Percentiles rank a stretch among this genome's conserved stretches.
Evolutionary conservation across 768 basidiomycete species (phyloP).

Genomic region (Leccinum boreale): DNA sequence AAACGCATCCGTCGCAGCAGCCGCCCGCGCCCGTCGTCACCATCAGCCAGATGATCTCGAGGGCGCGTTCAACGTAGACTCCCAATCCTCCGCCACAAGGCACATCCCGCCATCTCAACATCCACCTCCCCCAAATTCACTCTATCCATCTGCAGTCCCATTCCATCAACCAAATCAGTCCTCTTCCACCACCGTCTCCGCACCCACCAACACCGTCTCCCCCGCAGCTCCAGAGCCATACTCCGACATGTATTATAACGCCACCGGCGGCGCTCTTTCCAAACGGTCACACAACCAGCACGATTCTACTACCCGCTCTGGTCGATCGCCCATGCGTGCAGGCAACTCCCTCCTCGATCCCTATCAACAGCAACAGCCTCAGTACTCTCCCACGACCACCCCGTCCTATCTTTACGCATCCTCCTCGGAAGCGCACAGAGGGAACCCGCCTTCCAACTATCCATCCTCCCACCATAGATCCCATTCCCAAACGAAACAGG

Average conservation of each 20-base stretch:
- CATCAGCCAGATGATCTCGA: conserved; percentile 72
- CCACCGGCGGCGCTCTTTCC: conserved; percentile 43
- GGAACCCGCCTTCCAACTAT: conserved; percentile 39
- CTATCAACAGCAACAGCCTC: conserved; percentile 65
- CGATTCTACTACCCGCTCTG: conserved; percentile 47
- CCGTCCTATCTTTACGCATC: conserved; percentile 43
- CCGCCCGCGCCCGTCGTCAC: conserved; percentile 57
- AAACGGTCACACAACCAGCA: conserved; percentile 56
- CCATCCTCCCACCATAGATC: conserved; percentile 55
- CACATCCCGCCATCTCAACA: conserved; percentile 34
- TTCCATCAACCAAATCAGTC: conserved; percentile 48
- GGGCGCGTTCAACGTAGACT: conserved; percentile 42
- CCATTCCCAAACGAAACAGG: conserved; percentile 55
- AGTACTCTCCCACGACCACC: conserved; percentile 56
- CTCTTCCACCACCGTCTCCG: conserved; percentile 2
- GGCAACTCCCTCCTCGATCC: conserved; percentile 61
- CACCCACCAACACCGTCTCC: conserved; percentile 29
- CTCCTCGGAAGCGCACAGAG: conserved; percentile 39
- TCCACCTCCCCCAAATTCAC: conserved; percentile 39
- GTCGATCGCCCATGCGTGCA: conserved; percentile 63
- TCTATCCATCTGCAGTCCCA: conserved; percentile 56
- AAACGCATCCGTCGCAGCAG: conserved; percentile 37
- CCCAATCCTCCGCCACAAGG: conserved; percentile 19
- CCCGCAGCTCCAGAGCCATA: conserved; percentile 39
- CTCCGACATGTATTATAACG: conserved; percentile 62